These are phyloP conservation scores for Aureobasidium sp. DNA, from an alignment of 2,329 filamentous ascomycete genomes.

Conservation along the genomic window DNA sequence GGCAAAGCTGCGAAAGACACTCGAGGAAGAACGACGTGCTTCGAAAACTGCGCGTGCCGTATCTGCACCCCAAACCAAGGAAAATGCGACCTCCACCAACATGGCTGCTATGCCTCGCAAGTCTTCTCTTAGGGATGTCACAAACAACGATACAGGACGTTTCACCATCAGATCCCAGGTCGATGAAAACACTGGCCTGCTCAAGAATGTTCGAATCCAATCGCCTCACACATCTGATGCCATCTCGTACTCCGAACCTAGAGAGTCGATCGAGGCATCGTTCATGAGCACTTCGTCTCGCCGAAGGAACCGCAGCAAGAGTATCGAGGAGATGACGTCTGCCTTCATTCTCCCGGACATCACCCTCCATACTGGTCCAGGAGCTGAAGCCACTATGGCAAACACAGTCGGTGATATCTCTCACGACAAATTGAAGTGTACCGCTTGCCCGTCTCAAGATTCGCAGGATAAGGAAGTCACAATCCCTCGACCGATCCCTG, in stretches of 20 bases:
- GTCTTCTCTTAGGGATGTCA: conserved; percentile 47
- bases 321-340: conserved; percentile 46
- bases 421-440: conserved; percentile 48
- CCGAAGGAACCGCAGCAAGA: conserved; percentile 38
- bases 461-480: conserved; percentile 27
- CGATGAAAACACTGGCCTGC: conserved; percentile 22
- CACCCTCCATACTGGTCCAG: conserved; percentile 35
- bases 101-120: conserved; percentile 40
- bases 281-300: conserved; percentile 42
- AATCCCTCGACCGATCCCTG: conserved; percentile 33
- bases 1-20: conserved; percentile 43
- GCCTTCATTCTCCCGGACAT: conserved; percentile 58
- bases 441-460: conserved; percentile 38
- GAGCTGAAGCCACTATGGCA: conserved; percentile 6
- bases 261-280: conserved; percentile 34
- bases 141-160: conserved; percentile 30
- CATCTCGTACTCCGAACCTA: conserved; percentile 22
- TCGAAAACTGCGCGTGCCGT: conserved; percentile 30
- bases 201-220: conserved; percentile 29
- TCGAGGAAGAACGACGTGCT: conserved; percentile 47
- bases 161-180: conserved; percentile 19
- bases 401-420: conserved; percentile 21
- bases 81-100: conserved; percentile 34
- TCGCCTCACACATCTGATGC: conserved; percentile 28
- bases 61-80: conserved; percentile 18